phyloP scores from a whole-genome alignment of 2,329 filamentous ascomycete genomes.

The Diaporthe sp. region DNA sequence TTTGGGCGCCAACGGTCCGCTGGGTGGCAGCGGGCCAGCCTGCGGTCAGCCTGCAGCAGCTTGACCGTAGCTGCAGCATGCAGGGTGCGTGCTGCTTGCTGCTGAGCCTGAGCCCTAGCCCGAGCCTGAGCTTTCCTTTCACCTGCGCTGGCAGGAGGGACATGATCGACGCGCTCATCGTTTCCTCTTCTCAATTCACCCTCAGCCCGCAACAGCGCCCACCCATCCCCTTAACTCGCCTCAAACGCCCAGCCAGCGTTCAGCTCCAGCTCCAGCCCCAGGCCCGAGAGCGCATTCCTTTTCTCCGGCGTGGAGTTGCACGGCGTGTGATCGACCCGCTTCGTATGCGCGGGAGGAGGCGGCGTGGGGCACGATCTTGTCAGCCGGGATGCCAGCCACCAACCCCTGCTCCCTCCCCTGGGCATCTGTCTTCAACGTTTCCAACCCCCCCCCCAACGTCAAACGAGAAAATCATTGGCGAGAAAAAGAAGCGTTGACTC shows the following conservation, averaged over 20 bases:
- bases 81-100: slow-evolving; percentile 10
- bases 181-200: not conserved
- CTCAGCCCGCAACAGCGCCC: not conserved
- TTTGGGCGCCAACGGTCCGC: not conserved
- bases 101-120: not conserved
- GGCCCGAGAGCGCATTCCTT: not conserved
- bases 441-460: not conserved
- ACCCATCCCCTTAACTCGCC: not conserved
- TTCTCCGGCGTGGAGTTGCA: not conserved
- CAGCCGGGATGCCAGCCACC: not conserved
- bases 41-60: too few species aligned
- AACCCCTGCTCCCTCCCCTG: not conserved
- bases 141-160: not conserved
- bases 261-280: slow-evolving; percentile 1
- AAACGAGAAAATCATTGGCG: not conserved
- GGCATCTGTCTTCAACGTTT: not conserved
- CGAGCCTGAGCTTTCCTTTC: not conserved
- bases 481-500: too few species aligned
- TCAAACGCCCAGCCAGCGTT: not conserved
- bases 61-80: not conserved
- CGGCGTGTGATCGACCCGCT: slow-evolving; percentile 5
- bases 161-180: not conserved
- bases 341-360: not conserved
- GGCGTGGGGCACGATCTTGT: not conserved
- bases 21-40: not conserved